phyloP scores from a whole-genome alignment of 2,329 filamentous ascomycete species.

The Xylariaceae sp. region DNA sequence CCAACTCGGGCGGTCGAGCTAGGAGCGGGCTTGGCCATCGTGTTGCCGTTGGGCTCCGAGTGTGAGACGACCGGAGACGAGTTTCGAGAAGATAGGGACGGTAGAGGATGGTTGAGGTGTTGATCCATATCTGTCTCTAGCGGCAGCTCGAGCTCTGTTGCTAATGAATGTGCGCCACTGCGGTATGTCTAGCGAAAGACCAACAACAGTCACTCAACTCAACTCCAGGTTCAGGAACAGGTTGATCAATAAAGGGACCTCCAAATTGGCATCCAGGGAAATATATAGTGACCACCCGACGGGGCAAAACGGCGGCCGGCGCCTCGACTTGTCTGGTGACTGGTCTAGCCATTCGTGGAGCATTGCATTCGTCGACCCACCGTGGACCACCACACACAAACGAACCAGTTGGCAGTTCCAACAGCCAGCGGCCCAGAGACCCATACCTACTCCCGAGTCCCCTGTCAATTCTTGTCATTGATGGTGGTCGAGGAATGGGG shows the following conservation, averaged over 20 bases:
- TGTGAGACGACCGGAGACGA: constrained; percentile 17
- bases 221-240: constrained; percentile 6
- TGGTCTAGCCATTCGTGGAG: constrained; percentile 8
- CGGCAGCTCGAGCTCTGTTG: neutral
- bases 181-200: constrained; percentile 10
- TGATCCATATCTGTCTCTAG: constrained; percentile 22
- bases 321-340: constrained; percentile 7
- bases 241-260: constrained; percentile 14
- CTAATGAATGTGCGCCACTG: constrained; percentile 2
- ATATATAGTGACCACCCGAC: constrained; percentile 23
- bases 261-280: constrained; percentile 22
- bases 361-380: neutral
- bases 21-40: constrained; percentile 25
- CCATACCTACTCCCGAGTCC: constrained; percentile 2
- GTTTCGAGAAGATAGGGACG: constrained; percentile 12
- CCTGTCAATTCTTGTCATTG: constrained; percentile 19
- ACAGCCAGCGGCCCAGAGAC: constrained; percentile 7
- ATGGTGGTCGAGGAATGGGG: constrained; percentile 10
- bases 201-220: neutral
- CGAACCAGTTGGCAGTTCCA: constrained; percentile 13
- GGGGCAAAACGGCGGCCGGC: constrained; percentile 16
- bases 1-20: constrained; percentile 25
- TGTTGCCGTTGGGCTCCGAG: constrained; percentile 20
- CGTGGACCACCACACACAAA: constrained; percentile 17
- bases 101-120: constrained; percentile 9